These are phyloP conservation scores for Dendrobium huoshanense DNA, from an alignment of 106 monocot genomes.

Conservation along the genomic window DNA sequence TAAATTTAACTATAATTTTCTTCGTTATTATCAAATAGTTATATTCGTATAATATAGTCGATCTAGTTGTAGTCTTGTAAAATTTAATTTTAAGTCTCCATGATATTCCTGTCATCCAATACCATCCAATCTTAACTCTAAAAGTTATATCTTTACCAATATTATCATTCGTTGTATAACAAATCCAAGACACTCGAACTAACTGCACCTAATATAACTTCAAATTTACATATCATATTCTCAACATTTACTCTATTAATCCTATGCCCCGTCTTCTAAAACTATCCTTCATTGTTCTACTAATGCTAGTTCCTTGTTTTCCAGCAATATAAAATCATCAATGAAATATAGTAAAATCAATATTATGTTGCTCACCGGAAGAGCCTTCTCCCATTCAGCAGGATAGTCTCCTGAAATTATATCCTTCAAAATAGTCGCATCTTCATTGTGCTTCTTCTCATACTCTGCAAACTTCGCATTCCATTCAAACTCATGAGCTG, in stretches of 20 bases:
- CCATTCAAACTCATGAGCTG: conserved; percentile 67
- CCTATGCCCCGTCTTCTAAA: no score
- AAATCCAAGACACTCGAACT: no score
- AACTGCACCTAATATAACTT: not conserved
- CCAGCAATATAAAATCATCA: not conserved
- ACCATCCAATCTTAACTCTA: no score
- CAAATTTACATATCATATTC: not conserved
- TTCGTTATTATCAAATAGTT: no score
- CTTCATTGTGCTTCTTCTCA: conserved; percentile 69
- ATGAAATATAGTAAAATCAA: not conserved
- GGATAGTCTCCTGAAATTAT: conserved; percentile 60
- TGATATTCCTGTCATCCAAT: no score
- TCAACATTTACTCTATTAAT: not conserved
- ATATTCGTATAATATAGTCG: no score
- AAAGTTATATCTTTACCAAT: no score
- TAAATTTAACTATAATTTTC: no score
- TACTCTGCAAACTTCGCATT: conserved; percentile 68
- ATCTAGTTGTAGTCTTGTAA: not conserved
- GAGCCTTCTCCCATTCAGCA: conserved; percentile 62
- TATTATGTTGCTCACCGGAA: conserved; percentile 41
- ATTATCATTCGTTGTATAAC: no score
- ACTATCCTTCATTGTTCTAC: no score
- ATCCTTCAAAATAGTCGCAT: conserved; percentile 50
- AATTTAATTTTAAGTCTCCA: not conserved
- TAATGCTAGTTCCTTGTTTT: no score